Conservation (phyloP, 345 rosid genomes). For the Turritis glabra region DNA sequence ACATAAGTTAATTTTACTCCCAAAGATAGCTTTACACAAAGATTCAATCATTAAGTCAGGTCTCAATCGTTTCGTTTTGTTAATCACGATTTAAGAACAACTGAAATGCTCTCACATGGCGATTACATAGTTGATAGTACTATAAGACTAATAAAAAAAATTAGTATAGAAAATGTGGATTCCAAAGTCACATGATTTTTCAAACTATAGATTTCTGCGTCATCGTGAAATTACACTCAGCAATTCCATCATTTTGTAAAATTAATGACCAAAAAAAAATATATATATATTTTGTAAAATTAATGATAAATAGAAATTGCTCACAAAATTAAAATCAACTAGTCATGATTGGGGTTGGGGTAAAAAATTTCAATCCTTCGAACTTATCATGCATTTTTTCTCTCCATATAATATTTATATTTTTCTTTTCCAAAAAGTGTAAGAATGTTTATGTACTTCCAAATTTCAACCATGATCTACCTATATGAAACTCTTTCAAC, state of each 20-base stretch:
- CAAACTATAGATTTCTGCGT: not conserved
- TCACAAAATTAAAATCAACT: not conserved
- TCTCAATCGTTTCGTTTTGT: not conserved
- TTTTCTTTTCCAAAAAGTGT: not conserved
- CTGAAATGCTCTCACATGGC: not conserved
- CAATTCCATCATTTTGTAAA: not conserved
- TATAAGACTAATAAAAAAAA: no score
- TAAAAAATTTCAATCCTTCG: not conserved
- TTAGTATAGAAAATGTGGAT: not conserved
- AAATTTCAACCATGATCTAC: not conserved
- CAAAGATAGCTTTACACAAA: slow-evolving; percentile 9
- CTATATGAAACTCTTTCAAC: not conserved
- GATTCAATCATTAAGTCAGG: not conserved
- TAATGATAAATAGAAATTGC: no score
- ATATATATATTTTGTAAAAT: not conserved
- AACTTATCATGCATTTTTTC: not conserved
- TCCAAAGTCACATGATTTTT: not conserved
- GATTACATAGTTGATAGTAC: not conserved
- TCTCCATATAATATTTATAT: not conserved
- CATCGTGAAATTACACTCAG: not conserved
- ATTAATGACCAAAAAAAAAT: not conserved
- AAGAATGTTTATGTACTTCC: not conserved
- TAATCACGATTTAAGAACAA: not conserved
- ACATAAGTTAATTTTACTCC: slow-evolving; percentile 5
- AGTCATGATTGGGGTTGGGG: not conserved